phyloP scores from a whole-genome alignment of 495 filamentous ascomycete species.

The Penicillium antarcticum region DNA sequence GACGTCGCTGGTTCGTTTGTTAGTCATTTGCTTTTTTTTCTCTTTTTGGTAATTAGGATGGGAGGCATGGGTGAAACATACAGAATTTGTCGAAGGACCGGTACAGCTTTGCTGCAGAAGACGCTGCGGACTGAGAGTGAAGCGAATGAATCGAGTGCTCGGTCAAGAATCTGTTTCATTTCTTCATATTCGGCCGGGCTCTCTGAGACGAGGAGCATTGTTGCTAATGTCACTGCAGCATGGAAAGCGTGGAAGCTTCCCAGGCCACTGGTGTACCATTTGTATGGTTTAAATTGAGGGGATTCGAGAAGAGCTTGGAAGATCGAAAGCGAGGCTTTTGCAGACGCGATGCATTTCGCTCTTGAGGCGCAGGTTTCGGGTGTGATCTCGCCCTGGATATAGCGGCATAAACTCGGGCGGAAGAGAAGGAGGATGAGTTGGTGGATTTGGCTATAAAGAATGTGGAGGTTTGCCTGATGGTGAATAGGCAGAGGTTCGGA shows the following conservation, averaged over 20 bases:
- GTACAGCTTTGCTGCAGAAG: constrained; percentile 43
- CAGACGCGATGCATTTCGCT: constrained; percentile 41
- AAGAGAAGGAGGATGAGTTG: constrained; percentile 46
- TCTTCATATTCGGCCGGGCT: constrained; percentile 31
- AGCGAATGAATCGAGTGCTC: constrained; percentile 37
- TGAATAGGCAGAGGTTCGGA: constrained; percentile 30
- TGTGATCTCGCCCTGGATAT: constrained; percentile 40
- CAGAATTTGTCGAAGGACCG: constrained; percentile 37
- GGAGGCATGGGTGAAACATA: constrained; percentile 11
- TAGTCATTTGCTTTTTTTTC: neutral
- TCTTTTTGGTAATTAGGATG: too few species aligned
- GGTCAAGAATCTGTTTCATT: constrained; percentile 27
- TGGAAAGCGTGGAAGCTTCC: constrained; percentile 44
- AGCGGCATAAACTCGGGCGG: constrained; percentile 39
- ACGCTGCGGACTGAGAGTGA: constrained; percentile 35
- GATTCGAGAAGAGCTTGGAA: constrained; percentile 36
- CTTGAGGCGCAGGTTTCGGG: constrained; percentile 35
- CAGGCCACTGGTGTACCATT: constrained; percentile 45
- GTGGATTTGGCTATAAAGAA: constrained; percentile 46
- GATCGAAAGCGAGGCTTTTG: constrained; percentile 38
- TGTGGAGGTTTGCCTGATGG: constrained; percentile 44
- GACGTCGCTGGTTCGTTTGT: constrained; percentile 14
- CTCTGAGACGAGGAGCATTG: constrained; percentile 31
- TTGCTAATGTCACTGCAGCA: constrained; percentile 32
- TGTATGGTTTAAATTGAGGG: constrained; percentile 35